Conservation (phyloP, 495 filamentous ascomycete species). For the Aspergillus carlsbadensis region DNA sequence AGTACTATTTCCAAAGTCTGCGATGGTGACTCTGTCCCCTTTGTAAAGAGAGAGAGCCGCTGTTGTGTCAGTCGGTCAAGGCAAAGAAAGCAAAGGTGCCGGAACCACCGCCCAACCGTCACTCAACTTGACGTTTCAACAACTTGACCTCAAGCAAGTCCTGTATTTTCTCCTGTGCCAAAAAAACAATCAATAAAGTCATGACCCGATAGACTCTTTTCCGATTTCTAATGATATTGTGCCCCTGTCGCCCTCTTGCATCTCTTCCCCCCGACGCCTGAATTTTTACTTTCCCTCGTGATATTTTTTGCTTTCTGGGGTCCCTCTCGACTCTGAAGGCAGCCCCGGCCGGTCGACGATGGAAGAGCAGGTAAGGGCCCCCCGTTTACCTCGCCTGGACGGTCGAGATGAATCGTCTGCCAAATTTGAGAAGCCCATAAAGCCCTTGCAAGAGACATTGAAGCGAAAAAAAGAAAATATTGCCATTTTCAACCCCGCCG, state of each 20-base stretch:
- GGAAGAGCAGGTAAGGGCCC: constrained; percentile 48
- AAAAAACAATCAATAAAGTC: constrained; percentile 1
- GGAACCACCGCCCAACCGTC: constrained; percentile 15
- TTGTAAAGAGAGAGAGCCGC: not conserved
- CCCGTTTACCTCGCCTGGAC: constrained; percentile 6
- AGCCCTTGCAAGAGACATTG: not conserved
- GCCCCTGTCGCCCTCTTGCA: constrained; percentile 16
- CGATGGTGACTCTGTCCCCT: not conserved
- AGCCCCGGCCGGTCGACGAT: constrained; percentile 48
- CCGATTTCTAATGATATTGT: constrained; percentile 16
- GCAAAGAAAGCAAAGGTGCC: constrained; percentile 7
- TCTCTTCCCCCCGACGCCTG: constrained; percentile 4
- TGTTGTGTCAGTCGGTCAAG: not conserved
- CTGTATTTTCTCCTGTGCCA: not conserved
- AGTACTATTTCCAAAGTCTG: not conserved
- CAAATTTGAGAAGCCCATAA: constrained; percentile 13
- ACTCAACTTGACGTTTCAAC: not conserved
- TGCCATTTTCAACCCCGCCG: constrained; percentile 4
- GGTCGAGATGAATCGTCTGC: not conserved
- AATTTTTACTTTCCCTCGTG: constrained; percentile 20
- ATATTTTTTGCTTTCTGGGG: constrained; percentile 24
- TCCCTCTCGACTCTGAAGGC: constrained; percentile 32
- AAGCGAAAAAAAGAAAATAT: constrained; percentile 5
- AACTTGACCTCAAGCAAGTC: not conserved
- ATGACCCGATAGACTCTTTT: constrained; percentile 19